Conservation (phyloP, 1,284 basidiomycete species). For the Pascua guehoae region DNA sequence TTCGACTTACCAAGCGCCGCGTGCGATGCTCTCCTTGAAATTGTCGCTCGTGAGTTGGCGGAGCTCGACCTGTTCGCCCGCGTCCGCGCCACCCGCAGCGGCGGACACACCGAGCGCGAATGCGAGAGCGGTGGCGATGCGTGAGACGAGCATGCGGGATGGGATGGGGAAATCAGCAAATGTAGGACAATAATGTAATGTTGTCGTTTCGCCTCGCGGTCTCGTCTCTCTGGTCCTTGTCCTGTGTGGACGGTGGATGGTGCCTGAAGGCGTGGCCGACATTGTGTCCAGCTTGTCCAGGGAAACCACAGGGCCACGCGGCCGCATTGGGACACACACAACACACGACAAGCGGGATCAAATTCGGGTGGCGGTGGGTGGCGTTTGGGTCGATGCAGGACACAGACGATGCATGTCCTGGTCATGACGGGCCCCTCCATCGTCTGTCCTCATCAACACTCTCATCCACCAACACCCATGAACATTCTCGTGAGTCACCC, state of each 20-base stretch:
- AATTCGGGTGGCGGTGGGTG: slow-evolving; percentile 2
- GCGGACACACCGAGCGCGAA: not conserved
- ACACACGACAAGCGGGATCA: not conserved
- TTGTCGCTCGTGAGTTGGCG: slow-evolving; percentile 60
- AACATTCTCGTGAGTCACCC: slow-evolving; percentile 36
- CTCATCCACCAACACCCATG: slow-evolving; percentile 18
- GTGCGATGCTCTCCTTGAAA: slow-evolving; percentile 58
- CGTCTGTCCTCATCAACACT: not conserved
- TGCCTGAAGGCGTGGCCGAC: not conserved
- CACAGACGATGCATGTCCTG: too few species aligned
- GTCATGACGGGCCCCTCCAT: not conserved
- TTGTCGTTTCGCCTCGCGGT: too few species aligned
- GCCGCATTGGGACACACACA: not conserved
- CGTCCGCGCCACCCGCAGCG: slow-evolving; percentile 3
- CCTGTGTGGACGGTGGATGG: not conserved
- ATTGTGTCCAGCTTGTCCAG: not conserved
- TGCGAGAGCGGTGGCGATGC: not conserved
- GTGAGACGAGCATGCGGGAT: slow-evolving; percentile 1
- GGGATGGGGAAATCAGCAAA: not conserved
- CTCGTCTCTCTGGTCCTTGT: too few species aligned
- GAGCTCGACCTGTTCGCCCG: slow-evolving; percentile 18
- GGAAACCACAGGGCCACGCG: not conserved
- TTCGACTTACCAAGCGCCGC: slow-evolving; percentile 63
- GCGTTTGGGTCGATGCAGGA: not conserved
- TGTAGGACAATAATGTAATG: not conserved